Evolutionary conservation across 2,329 filamentous ascomycete genomes (phyloP).

Genomic region (Elsinoe batatas): DNA sequence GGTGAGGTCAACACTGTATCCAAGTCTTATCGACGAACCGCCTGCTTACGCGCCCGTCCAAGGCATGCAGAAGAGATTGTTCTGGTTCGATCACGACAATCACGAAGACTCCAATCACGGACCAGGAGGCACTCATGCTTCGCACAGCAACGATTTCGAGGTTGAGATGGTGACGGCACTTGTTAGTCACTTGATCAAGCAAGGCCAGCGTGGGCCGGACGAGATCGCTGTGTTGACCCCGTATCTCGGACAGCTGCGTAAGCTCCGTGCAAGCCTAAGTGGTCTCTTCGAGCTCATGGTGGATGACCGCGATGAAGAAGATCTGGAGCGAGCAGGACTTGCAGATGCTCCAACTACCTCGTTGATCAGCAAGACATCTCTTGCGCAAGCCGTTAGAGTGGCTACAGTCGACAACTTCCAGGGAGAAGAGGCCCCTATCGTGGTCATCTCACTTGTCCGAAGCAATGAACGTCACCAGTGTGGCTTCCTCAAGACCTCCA

Average conservation of each 20-base stretch:
- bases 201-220: conserved; percentile 48
- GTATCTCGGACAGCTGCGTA: conserved; percentile 49
- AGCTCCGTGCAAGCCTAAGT: conserved; percentile 39
- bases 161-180: conserved; percentile 53
- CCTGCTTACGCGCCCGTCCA: conserved; percentile 40
- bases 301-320: conserved; percentile 52
- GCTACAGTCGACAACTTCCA: conserved; percentile 51
- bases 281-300: conserved; percentile 51
- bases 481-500: conserved; percentile 57
- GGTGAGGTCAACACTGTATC: conserved; percentile 50
- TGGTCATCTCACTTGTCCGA: conserved; percentile 60
- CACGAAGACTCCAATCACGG: conserved; percentile 33
- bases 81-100: conserved; percentile 52
- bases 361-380: conserved; percentile 10
- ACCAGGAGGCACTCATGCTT: conserved; percentile 27
- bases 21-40: conserved; percentile 42
- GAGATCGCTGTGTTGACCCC: conserved; percentile 65
- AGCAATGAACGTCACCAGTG: conserved; percentile 51
- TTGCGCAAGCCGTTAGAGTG: conserved; percentile 9
- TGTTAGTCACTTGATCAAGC: conserved; percentile 54
- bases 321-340: conserved; percentile 29
- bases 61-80: conserved; percentile 46
- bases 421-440: conserved; percentile 62
- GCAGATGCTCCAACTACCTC: not conserved
- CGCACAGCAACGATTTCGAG: conserved; percentile 50